Conservation (phyloP, 768 basidiomycete species). For the Leccinum fibrillosum region DNA sequence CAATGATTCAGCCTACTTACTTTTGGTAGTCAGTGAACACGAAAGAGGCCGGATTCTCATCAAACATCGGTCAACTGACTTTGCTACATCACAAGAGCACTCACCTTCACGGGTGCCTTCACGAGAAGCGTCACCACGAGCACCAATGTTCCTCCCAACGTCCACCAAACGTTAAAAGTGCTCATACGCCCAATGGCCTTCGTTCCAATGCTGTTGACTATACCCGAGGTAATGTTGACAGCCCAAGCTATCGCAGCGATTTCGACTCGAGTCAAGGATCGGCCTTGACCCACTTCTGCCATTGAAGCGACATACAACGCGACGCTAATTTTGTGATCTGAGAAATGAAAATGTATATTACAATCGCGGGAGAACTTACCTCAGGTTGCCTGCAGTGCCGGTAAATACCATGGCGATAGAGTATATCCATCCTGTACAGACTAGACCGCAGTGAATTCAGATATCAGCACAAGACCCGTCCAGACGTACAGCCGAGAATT, state of each 20-base stretch:
- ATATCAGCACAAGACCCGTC: neutral
- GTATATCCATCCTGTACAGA: constrained; percentile 56
- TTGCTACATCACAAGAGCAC: neutral
- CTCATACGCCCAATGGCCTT: constrained; percentile 56
- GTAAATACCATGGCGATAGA: constrained; percentile 60
- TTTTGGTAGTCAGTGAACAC: constrained; percentile 59
- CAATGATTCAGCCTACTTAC: constrained; percentile 26
- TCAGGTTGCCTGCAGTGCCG: constrained; percentile 56
- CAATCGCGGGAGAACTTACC: constrained; percentile 25
- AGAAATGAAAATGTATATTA: neutral
- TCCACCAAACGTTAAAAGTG: constrained; percentile 59
- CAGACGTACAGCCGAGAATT: constrained; percentile 47
- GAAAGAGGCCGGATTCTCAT: constrained; percentile 48
- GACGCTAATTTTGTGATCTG: constrained; percentile 30
- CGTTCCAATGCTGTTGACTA: constrained; percentile 55
- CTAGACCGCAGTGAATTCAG: constrained; percentile 13
- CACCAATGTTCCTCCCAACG: constrained; percentile 53
- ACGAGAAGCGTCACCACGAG: constrained; percentile 56
- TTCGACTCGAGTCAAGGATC: constrained; percentile 45
- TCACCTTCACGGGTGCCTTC: constrained; percentile 51
- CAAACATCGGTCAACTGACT: neutral
- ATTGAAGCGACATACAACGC: constrained; percentile 55
- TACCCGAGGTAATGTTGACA: constrained; percentile 51
- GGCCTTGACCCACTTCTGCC: constrained; percentile 45
- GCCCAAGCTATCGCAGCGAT: constrained; percentile 55